Evolutionary conservation across 257 asterid genomes (phyloP), one percentile per base, ranked within the genome.

Genomic region (Cinchona pubescens): DNA sequence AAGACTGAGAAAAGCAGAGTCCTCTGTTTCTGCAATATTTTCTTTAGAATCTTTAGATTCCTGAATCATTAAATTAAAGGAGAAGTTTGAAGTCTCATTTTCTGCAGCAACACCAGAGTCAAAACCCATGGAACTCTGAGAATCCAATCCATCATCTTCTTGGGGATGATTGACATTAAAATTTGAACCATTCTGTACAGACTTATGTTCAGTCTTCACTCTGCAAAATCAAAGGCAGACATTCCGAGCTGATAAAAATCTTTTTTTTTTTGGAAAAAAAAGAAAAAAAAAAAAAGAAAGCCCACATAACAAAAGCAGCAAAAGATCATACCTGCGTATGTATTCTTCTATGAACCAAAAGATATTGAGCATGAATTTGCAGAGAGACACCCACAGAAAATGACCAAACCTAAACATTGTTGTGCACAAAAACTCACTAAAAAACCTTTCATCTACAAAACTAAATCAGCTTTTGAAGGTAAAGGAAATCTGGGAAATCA

Each of bases 1-100:
- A n/a, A n/a, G n/a, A n/a, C n/a, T n/a, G n/a, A n/a, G 59, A 69
- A 58, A 80, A 86, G 79, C 88, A 82, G 91, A 83, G 82, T 67
- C 72, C 84, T 84, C 93, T 83, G 85, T 75, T 46, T 76, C 78
- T 61, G 70, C 82, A 73, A 15, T 55, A 37, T 43, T 66, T 69
- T 43, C 80, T 42, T 38, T 15, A 7, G 10, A 60, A 73, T 62
- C 82, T 34, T 59, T n/a, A 30, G 62, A 71, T 27, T 78, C 73
- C 77, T 30, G 77, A 29, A 64, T 35, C 29, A 51, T 42, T 1
- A 78, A 63, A 40, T 73, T 78, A 14, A 71, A 71, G 60, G 73
- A 62, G 59, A 63, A 55, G 37, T 51, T 60, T 40, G 66, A 71
- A 71, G 30, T 29, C 51, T 61, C 49, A 18, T 67, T 15, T 69